Base-by-base conservation (phyloP, 257 asterid species). In the Solanum habrochaites region DNA sequence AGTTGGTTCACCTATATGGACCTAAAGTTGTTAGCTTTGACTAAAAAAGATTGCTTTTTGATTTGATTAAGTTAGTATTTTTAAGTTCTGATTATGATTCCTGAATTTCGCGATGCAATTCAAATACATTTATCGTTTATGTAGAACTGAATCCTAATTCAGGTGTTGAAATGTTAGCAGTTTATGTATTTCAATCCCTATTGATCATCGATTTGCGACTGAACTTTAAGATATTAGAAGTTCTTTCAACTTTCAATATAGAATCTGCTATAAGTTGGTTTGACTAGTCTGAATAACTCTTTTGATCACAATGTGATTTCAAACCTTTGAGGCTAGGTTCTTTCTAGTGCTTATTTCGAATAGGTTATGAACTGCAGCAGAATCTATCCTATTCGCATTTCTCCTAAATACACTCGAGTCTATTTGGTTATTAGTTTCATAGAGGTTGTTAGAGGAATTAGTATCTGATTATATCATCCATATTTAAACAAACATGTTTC, bases 1-100 rank as follows among this genome's bases (percentile, higher is more conserved):
- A 92, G 95, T 88, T 52, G 1, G 77, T 40, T 43, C 83, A 45
- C 66, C 83, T 31, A 86, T 87, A 18, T 42, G 83, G 37, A 42
- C 83, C 39, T 78, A 29, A 78, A 43, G 42, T 43, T 0, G 16
- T 78, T 25, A 47, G 84, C 67, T 80, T 80, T 80, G 66, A 80
- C 67, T 27, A 47, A 27, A 75, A 12, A 16, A 29, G 14, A 15
- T 5, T 29, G 21, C 9, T 80, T 47, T 80, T 47, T 80, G 47
- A 18, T 47, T 78, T 78, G 58, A 45, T 78, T 78, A 7, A n/a
- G 83, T 75, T 75, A 37, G 14, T 43, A 43, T 25, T 72, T 43
- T 72, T 78, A 12, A 47, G 67, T 6, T 80, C 67, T 15, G 32
- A 10, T 27, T 47, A 80, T 80, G 85, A 29, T 80, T 45, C 67